These are phyloP conservation scores for Dentipellis fragilis DNA, from an alignment of 768 basidiomycete genomes.

Conservation along the genomic window DNA sequence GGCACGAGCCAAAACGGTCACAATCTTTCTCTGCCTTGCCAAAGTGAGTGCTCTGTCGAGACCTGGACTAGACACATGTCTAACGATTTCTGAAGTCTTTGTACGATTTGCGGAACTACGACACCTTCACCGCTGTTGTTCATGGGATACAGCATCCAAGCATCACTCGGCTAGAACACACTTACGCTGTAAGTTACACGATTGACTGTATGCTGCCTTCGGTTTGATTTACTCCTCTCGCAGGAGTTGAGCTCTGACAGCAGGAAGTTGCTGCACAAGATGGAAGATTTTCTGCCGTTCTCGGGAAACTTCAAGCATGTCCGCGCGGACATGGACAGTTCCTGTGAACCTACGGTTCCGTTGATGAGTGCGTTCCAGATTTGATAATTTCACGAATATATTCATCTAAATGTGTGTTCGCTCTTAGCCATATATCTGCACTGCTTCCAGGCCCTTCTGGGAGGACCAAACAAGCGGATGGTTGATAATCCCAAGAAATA, in stretches of 20 bases:
- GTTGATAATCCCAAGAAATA: neutral
- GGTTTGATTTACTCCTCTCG: neutral
- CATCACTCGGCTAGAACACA: neutral
- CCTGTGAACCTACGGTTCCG: neutral
- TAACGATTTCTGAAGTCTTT: neutral
- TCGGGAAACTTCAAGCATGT: neutral
- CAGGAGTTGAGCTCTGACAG: neutral
- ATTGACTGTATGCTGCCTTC: neutral
- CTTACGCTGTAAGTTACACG: neutral
- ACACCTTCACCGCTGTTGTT: neutral
- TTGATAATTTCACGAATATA: too few relatives aligned
- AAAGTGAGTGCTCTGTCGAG: neutral
- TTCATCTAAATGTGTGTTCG: too few relatives aligned
- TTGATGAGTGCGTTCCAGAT: neutral
- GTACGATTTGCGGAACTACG: neutral
- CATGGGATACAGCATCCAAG: neutral
- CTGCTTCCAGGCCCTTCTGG: too few relatives aligned
- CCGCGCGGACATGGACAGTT: neutral
- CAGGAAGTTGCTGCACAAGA: neutral
- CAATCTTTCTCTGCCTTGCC: neutral
- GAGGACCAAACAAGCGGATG: neutral
- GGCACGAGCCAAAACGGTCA: neutral
- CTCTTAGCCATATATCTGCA: too few relatives aligned
- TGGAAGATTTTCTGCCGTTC: neutral
- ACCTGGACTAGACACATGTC: neutral